Conservation (phyloP, 768 basidiomycete species). For the Boletus rufocinnamomeus region DNA sequence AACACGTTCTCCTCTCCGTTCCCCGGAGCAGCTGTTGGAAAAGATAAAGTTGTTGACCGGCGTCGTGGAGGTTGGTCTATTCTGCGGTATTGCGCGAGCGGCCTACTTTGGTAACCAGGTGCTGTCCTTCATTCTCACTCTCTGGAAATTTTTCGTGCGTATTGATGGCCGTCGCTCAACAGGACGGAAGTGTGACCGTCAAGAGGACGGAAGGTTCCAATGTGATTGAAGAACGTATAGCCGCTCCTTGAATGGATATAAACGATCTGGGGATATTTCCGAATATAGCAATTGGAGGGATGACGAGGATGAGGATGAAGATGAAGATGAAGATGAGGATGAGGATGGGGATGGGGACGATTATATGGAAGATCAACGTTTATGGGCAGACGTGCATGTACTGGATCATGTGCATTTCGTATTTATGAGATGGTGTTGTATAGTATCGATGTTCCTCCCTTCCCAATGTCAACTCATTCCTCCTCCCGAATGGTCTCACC, state of each 20-base stretch:
- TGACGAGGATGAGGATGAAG: not conserved
- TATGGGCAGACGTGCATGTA: not conserved
- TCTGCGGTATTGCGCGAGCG: slow-evolving; percentile 88
- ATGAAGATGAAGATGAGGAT: no score
- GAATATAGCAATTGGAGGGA: not conserved
- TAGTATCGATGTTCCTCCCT: no score
- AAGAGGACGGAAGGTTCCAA: slow-evolving; percentile 39
- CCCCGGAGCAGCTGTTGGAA: slow-evolving; percentile 58
- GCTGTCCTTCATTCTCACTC: slow-evolving; percentile 10
- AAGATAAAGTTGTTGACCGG: slow-evolving; percentile 94
- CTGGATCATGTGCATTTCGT: not conserved
- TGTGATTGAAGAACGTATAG: slow-evolving; percentile 27
- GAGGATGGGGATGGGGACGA: no score
- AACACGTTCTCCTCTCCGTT: no score
- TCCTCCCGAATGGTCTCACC: no score
- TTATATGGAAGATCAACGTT: not conserved
- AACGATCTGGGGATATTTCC: not conserved
- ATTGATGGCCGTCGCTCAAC: slow-evolving; percentile 1
- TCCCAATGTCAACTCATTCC: no score
- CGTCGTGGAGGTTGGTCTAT: slow-evolving; percentile 98
- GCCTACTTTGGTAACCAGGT: slow-evolving; percentile 97
- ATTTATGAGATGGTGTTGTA: not conserved
- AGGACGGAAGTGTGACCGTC: slow-evolving; percentile 74
- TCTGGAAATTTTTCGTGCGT: not conserved
- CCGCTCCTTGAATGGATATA: not conserved